A percentile compares a stretch with the other conserved stretches of the same genome.
These are phyloP conservation scores for Arctostaphylos glauca DNA, from an alignment of 148 eudicot species.

Conservation along the genomic window DNA sequence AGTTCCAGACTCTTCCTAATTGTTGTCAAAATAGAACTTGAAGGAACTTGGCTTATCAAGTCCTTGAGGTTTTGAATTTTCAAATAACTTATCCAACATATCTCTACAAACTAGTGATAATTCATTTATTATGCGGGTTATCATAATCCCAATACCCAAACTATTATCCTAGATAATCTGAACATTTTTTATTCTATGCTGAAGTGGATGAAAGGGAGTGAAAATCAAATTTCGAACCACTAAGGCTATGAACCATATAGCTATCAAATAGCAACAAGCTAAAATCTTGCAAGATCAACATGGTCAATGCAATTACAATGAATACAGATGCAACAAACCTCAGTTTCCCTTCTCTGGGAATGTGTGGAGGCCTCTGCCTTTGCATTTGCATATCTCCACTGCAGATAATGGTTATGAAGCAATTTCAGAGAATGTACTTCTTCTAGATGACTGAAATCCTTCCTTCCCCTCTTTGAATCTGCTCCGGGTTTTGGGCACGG, in stretches of 20 bases:
- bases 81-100: neutral
- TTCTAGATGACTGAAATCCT: constrained; percentile 40
- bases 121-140: neutral
- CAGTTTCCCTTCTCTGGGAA: constrained; percentile 57
- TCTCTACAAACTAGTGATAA: neutral
- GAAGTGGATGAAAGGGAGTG: neutral
- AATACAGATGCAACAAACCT: constrained; percentile 46
- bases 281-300: neutral
- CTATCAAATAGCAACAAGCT: neutral
- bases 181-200: neutral
- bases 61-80: neutral
- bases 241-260: neutral
- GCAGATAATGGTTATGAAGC: constrained; percentile 61
- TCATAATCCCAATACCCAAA: neutral
- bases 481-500: constrained; percentile 36
- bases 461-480: constrained; percentile 46
- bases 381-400: constrained; percentile 74
- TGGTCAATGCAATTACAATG: neutral
- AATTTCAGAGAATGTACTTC: constrained; percentile 54
- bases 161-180: neutral
- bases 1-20: neutral
- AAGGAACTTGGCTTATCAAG: neutral
- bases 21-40: neutral
- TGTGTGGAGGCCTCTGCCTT: constrained; percentile 53
- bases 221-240: neutral